Evolutionary conservation across 192 early-diverging fungal genomes (phyloP).

Genomic region (Kickxella alabastrina): DNA sequence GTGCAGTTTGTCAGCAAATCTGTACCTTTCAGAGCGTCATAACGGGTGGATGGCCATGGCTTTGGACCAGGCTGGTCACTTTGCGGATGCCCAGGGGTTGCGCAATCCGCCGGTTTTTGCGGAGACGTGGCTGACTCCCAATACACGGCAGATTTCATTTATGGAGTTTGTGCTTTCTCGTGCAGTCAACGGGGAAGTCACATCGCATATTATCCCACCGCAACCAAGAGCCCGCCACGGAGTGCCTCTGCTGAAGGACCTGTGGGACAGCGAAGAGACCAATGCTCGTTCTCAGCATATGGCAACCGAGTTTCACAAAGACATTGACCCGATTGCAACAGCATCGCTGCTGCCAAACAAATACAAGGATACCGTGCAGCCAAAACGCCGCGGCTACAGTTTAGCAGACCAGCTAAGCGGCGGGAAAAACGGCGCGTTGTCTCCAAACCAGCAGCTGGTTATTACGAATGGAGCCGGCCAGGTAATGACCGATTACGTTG

Average conservation of each 20-base stretch:
- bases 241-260: slow-evolving; percentile 29
- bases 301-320: not conserved
- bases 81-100: slow-evolving; percentile 1
- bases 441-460: too few relatives aligned
- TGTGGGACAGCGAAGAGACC: slow-evolving; percentile 6
- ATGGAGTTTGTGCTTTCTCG: slow-evolving; percentile 37
- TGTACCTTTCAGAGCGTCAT: slow-evolving; percentile 29
- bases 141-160: slow-evolving; percentile 37
- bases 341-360: not conserved
- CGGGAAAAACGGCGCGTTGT: too few relatives aligned
- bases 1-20: slow-evolving; percentile 21
- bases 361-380: not conserved
- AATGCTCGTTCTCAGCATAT: not conserved
- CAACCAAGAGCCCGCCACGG: slow-evolving; percentile 24
- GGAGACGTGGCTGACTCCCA: slow-evolving; percentile 41
- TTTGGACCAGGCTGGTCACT: not conserved
- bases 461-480: slow-evolving; percentile 43
- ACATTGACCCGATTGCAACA: not conserved
- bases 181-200: slow-evolving; percentile 5
- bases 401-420: not conserved
- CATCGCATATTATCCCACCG: slow-evolving; percentile 8
- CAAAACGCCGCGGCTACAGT: not conserved
- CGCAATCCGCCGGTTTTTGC: slow-evolving; percentile 15
- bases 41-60: slow-evolving; percentile 13
- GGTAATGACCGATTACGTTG: slow-evolving; percentile 40